phyloP scores from a whole-genome alignment of 345 rosid genomes.

The Pelargonium nanum region DNA sequence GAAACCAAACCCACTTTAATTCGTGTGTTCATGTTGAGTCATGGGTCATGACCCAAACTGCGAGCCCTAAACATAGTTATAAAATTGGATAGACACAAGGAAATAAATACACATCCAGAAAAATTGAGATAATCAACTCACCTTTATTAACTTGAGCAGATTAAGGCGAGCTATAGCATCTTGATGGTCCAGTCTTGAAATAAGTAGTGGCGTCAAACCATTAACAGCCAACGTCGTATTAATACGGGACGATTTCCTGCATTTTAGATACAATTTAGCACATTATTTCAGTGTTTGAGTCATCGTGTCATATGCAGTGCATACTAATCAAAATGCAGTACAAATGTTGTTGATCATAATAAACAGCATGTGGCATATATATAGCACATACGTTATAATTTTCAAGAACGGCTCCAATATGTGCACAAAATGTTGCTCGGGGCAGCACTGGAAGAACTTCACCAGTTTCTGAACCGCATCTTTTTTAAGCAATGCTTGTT shows the following conservation, averaged over 20 bases:
- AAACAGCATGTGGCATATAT: background rate
- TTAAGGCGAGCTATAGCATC: conserved; percentile 97
- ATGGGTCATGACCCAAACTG: too few species aligned
- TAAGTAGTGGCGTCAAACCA: conserved; percentile 86
- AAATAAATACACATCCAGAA: background rate
- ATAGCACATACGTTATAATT: conserved; percentile 66
- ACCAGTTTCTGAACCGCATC: conserved; percentile 86
- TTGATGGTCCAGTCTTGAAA: conserved; percentile 82
- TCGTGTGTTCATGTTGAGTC: too few species aligned
- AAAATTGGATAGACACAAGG: too few species aligned
- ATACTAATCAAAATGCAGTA: background rate
- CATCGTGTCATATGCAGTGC: too few species aligned
- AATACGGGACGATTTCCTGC: conserved; percentile 88
- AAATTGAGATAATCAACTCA: conserved; percentile 4
- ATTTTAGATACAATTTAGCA: conserved; percentile 12
- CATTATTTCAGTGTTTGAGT: background rate
- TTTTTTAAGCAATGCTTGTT: conserved; percentile 80
- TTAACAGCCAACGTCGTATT: conserved; percentile 91
- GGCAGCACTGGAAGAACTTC: conserved; percentile 86
- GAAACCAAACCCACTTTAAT: too few species aligned
- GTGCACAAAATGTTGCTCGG: conserved; percentile 90
- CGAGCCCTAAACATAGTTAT: background rate
- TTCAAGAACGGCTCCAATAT: conserved; percentile 97
- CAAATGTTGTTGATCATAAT: background rate
- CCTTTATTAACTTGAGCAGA: conserved; percentile 91